phyloP scores from a whole-genome alignment of 352 stramenopile species.

The Saprolegnia diclina region DNA sequence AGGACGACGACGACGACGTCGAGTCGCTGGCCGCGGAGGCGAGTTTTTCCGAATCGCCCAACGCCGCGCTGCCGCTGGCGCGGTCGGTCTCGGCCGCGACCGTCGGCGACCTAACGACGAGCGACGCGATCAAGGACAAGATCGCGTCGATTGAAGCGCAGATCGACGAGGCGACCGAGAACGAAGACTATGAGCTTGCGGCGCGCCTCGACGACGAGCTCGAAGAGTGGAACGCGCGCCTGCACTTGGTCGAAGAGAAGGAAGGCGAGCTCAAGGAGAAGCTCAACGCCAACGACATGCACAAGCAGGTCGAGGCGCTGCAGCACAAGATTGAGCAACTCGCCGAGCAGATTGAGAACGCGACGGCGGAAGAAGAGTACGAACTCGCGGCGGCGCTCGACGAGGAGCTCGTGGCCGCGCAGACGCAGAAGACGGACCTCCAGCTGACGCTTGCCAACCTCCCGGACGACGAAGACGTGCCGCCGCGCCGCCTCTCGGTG shows the following conservation, averaged over 20 bases:
- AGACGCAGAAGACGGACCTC: constrained; percentile 45
- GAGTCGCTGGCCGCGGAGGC: not conserved
- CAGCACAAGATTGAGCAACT: constrained; percentile 40
- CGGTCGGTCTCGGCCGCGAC: constrained; percentile 15
- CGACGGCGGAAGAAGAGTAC: constrained; percentile 66
- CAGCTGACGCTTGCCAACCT: constrained; percentile 33
- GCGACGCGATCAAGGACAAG: constrained; percentile 52
- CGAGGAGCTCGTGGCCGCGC: constrained; percentile 55
- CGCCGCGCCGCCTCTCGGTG: constrained; percentile 2
- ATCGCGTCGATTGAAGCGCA: constrained; percentile 52
- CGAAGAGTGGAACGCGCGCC: constrained; percentile 39
- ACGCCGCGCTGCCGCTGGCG: constrained; percentile 12
- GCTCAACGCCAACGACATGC: constrained; percentile 10
- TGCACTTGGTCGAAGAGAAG: constrained; percentile 7
- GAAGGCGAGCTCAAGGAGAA: constrained; percentile 6
- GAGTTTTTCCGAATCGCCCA: constrained; percentile 5
- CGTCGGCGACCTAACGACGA: constrained; percentile 28
- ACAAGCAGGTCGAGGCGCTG: constrained; percentile 26
- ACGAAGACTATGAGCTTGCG: constrained; percentile 76
- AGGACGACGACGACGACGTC: constrained; percentile 37
- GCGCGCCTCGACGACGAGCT: constrained; percentile 71
- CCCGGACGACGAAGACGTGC: constrained; percentile 14
- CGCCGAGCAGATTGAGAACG: constrained; percentile 56
- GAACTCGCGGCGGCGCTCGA: constrained; percentile 51
- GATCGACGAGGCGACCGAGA: constrained; percentile 72